A percentile compares a stretch with the other conserved stretches of the same genome.
These are phyloP conservation scores for Solanum raphanifolium DNA, from an alignment of 257 asterid species.

Conservation along the genomic window DNA sequence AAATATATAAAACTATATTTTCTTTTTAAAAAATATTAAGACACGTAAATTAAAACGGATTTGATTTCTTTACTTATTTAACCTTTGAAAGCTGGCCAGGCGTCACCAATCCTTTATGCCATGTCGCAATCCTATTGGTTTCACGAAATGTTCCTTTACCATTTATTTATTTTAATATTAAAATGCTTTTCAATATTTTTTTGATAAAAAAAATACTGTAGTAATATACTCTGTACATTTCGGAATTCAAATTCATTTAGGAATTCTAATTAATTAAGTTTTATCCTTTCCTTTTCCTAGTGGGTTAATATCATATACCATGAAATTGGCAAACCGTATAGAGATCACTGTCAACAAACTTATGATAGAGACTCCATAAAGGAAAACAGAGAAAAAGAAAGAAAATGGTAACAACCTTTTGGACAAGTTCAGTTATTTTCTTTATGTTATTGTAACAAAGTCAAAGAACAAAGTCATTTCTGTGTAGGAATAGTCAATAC, in stretches of 20 bases:
- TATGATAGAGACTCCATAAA: not conserved
- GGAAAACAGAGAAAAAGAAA: not conserved
- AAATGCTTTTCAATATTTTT: too few relatives aligned
- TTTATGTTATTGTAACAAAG: not conserved
- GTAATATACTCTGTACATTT: not conserved
- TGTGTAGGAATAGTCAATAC: not conserved
- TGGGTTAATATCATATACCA: not conserved
- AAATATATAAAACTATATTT: too few relatives aligned
- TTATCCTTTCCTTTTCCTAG: not conserved
- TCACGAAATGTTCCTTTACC: not conserved
- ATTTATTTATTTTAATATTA: too few relatives aligned
- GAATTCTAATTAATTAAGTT: too few relatives aligned
- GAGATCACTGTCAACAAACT: not conserved
- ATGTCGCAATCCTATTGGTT: not conserved
- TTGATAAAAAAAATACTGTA: too few relatives aligned
- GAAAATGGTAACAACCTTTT: not conserved
- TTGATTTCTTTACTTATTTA: too few relatives aligned
- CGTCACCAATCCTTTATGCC: too few relatives aligned
- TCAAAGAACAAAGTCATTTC: not conserved
- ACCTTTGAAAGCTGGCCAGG: not conserved
- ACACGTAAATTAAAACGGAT: not conserved
- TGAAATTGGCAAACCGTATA: not conserved
- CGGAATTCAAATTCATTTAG: not conserved
- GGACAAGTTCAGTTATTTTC: too few relatives aligned
- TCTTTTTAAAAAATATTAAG: not conserved